Conservation (phyloP, 208 protist species). For the Wallacemonas sp. region DNA sequence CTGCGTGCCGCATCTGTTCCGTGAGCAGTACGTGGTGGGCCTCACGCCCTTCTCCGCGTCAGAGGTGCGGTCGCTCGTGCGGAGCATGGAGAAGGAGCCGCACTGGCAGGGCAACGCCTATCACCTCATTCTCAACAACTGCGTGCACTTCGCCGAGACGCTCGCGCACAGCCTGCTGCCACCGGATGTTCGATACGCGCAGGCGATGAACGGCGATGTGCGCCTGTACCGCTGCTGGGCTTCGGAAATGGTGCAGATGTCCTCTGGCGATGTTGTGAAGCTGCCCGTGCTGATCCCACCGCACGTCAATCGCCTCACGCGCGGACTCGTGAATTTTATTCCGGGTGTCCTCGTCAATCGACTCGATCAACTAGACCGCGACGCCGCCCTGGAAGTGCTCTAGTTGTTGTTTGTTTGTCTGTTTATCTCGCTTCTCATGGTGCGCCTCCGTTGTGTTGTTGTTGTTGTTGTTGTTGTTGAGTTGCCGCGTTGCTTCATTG, state of each 20-base stretch:
- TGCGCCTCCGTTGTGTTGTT: not conserved
- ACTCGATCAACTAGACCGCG: conserved; percentile 36
- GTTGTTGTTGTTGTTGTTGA: not conserved
- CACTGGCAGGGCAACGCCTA: conserved; percentile 54
- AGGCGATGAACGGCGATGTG: conserved; percentile 5
- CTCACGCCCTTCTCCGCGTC: conserved; percentile 35
- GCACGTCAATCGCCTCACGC: conserved; percentile 43
- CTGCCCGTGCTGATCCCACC: conserved; percentile 51
- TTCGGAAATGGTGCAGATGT: conserved; percentile 33
- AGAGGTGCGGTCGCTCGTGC: conserved; percentile 35
- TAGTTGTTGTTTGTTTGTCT: too few species aligned
- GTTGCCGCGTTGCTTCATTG: too few species aligned
- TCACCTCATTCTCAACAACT: conserved; percentile 75
- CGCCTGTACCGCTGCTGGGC: conserved; percentile 25
- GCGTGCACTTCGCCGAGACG: conserved; percentile 60
- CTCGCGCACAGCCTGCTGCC: conserved; percentile 49
- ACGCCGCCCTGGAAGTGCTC: not conserved
- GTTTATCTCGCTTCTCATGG: not conserved
- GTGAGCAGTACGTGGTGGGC: conserved; percentile 73
- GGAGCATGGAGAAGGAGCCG: conserved; percentile 24
- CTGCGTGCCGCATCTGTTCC: conserved; percentile 65
- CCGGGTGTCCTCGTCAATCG: conserved; percentile 23
- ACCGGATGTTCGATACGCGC: conserved; percentile 28
- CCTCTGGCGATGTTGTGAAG: conserved; percentile 10
- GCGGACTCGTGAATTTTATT: conserved; percentile 25